Evolutionary conservation across 1,139 yeast genomes (phyloP).

Genomic region (Diutina siamensis): DNA sequence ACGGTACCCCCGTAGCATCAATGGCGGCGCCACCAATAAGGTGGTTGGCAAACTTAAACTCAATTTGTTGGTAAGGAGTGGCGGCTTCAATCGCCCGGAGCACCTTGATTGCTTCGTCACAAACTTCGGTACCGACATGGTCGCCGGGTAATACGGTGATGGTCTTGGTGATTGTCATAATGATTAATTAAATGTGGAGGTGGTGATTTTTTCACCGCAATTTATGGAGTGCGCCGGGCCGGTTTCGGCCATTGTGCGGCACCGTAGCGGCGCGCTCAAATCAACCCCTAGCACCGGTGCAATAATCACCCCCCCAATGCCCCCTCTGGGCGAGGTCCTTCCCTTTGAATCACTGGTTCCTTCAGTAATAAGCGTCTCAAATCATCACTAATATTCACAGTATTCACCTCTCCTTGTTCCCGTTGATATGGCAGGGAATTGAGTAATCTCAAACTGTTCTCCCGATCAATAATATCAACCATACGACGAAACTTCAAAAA

Average conservation of each 20-base stretch:
- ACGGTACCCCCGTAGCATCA: slow-evolving; percentile 89
- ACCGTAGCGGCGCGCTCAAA: not conserved
- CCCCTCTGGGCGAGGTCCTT: slow-evolving; percentile 40
- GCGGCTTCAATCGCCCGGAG: slow-evolving; percentile 61
- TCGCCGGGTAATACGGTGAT: slow-evolving; percentile 91
- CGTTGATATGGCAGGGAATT: not conserved
- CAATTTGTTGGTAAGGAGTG: slow-evolving; percentile 41
- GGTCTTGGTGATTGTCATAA: slow-evolving; percentile 31
- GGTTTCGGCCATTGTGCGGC: not conserved
- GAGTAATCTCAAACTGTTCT: slow-evolving; percentile 19
- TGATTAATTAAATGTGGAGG: not conserved
- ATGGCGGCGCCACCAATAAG: slow-evolving; percentile 97
- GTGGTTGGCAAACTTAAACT: slow-evolving; percentile 70
- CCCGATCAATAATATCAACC: slow-evolving; percentile 64
- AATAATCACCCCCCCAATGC: slow-evolving; percentile 30
- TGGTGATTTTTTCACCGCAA: not conserved
- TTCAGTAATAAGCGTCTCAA: slow-evolving; percentile 49
- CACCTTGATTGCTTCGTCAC: slow-evolving; percentile 85
- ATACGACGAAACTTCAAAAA: slow-evolving; percentile 72
- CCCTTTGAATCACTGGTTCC: slow-evolving; percentile 54
- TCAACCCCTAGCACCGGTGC: not conserved
- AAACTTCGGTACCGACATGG: slow-evolving; percentile 89
- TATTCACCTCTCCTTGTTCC: not conserved
- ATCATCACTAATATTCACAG: slow-evolving; percentile 23
- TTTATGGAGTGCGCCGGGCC: not conserved